Evolutionary conservation across 2,329 filamentous ascomycete species (phyloP), one percentile per base, ranked within the genome.

Genomic region (Beauveria scarabaeidicola): DNA sequence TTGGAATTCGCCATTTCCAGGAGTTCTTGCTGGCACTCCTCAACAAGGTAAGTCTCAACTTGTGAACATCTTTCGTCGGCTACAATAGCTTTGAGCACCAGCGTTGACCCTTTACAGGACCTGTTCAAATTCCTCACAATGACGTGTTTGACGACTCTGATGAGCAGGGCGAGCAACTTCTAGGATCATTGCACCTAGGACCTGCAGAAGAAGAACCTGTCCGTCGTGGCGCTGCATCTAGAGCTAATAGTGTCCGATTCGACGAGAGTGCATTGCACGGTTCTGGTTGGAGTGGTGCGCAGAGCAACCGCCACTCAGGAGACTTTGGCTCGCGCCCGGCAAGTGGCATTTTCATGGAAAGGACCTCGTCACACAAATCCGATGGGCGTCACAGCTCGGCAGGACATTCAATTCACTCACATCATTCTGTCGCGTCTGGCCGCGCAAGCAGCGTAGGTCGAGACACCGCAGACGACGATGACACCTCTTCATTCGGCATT

Each of bases 181-280:
- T 96, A 52, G 88, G 87, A 55, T 90, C 89, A 58, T 81, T 97
- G 61, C 90, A 92, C 61, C 79, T 97, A 7, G 93, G 96, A 2
- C 74, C 75, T 64, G 82, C 87, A 5, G 92, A 96, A 63, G 91
- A 97, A 63, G 89, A 92, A 69, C 89, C 89, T 36, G 86, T 91
- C 60, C 85, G 91, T 41, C 84, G 93, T 63, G 90, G 94, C 58
- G 90, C 90, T 21, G 88, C 91, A 19, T 99, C 94, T 19, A 84
- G 94, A 66, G 93, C 94, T 52, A 97, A 97, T 71, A 97, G 94
- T 69, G 94, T 99, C 66, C 89, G 94, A 41, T 99, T 99, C 68
- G 94, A 97, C 69, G 93, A 97, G 71, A 96, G 91, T 69, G 92
- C 93, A 15, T 85, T 96, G 66, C 91, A 96, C 67, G 89, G 90